Conservation (phyloP, 2,329 filamentous ascomycete genomes). For the Hymenoscyphus fraxineus region DNA sequence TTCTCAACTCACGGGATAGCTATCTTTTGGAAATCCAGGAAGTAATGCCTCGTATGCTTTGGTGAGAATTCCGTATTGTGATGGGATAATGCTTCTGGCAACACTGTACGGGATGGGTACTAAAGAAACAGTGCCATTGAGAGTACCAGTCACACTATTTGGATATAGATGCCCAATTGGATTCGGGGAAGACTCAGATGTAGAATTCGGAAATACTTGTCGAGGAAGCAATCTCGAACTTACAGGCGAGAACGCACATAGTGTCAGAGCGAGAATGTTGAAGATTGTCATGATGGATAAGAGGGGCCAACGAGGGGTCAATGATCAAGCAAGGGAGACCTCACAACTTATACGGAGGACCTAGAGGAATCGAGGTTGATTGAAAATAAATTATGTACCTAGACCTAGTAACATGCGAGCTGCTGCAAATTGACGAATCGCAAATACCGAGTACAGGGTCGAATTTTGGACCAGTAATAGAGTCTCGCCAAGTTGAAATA, state of each 20-base stretch:
- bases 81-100: slow-evolving; percentile 46
- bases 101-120: slow-evolving; percentile 47
- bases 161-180: slow-evolving; percentile 46
- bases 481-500: neutral
- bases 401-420: neutral
- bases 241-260: neutral
- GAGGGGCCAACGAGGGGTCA: neutral
- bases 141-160: slow-evolving; percentile 46
- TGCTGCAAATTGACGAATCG: neutral
- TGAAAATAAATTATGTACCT: neutral
- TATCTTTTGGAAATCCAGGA: slow-evolving; percentile 46
- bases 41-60: slow-evolving; percentile 45
- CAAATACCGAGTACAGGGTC: neutral
- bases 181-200: slow-evolving; percentile 39
- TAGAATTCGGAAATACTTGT: neutral
- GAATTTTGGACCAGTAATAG: neutral
- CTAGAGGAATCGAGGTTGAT: neutral
- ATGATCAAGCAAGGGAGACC: neutral
- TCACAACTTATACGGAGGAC: neutral
- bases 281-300: neutral
- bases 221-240: neutral
- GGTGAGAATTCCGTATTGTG: slow-evolving; percentile 47
- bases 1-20: slow-evolving; percentile 45
- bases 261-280: neutral
- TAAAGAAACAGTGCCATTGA: slow-evolving; percentile 51